Conservation (phyloP, 2,329 filamentous ascomycete genomes). For the Dactylellina cionopaga region DNA sequence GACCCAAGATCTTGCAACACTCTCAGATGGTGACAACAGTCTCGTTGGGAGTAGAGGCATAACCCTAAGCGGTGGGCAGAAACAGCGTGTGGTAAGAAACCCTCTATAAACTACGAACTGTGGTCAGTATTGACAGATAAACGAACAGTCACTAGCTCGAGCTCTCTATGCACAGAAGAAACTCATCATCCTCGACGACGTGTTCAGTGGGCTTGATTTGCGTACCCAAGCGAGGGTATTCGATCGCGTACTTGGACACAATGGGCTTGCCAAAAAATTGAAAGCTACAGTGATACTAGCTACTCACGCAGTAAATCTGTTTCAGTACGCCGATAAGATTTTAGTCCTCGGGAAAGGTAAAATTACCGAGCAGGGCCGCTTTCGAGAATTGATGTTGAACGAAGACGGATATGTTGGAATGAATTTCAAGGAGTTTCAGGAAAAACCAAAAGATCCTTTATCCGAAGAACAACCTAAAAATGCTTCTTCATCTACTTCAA, state of each 20-base stretch:
- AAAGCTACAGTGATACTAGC: constrained; percentile 61
- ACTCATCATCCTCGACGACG: constrained; percentile 60
- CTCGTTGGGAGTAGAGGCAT: constrained; percentile 64
- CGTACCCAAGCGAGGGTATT: constrained; percentile 61
- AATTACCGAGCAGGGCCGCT: constrained; percentile 62
- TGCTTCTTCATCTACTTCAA: not conserved
- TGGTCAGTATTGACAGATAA: not conserved
- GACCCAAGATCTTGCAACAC: constrained; percentile 58
- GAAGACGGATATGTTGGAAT: constrained; percentile 58
- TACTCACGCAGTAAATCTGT: constrained; percentile 60
- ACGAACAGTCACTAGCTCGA: constrained; percentile 60
- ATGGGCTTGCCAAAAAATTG: constrained; percentile 56
- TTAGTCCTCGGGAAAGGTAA: constrained; percentile 60
- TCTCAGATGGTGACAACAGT: constrained; percentile 61
- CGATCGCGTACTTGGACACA: constrained; percentile 58
- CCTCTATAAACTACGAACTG: no score
- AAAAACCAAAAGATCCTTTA: not conserved
- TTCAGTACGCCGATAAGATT: constrained; percentile 62
- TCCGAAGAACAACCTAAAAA: constrained; percentile 12
- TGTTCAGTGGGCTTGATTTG: constrained; percentile 61
- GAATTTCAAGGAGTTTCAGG: constrained; percentile 12
- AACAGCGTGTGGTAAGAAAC: constrained; percentile 60
- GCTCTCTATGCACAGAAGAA: constrained; percentile 60
- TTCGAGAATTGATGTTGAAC: constrained; percentile 59
- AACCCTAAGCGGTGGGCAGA: constrained; percentile 65